phyloP scores from a whole-genome alignment of 2,329 filamentous ascomycete species.

The Aspergillus glaucus region DNA sequence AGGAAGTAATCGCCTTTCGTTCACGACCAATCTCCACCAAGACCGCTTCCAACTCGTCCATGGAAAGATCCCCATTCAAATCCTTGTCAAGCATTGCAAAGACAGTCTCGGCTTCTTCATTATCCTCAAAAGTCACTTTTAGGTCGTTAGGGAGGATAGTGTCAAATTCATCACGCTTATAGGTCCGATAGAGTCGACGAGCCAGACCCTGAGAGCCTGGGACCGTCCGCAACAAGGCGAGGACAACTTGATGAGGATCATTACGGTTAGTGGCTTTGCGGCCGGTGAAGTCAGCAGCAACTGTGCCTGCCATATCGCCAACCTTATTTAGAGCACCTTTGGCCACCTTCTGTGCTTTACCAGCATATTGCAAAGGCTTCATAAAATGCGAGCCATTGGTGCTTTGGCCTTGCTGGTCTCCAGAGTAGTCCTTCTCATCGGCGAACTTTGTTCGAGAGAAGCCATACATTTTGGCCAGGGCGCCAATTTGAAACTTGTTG shows the following conservation, averaged over 20 bases:
- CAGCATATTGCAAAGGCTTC: constrained; percentile 67
- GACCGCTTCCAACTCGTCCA: constrained; percentile 88
- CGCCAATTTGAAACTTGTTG: constrained; percentile 82
- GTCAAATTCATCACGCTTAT: constrained; percentile 67
- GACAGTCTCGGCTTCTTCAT: constrained; percentile 81
- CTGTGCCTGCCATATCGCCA: constrained; percentile 74
- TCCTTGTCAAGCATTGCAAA: constrained; percentile 95
- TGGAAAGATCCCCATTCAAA: constrained; percentile 90
- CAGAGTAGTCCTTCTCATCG: constrained; percentile 70
- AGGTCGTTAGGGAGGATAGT: constrained; percentile 74
- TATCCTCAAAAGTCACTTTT: constrained; percentile 67
- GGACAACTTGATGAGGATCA: constrained; percentile 77
- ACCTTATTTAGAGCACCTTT: constrained; percentile 71
- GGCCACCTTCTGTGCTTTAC: constrained; percentile 48
- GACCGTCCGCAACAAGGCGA: constrained; percentile 67
- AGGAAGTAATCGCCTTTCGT: constrained; percentile 90
- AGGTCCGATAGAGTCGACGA: constrained; percentile 79
- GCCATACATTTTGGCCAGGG: constrained; percentile 57
- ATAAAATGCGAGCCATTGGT: constrained; percentile 60
- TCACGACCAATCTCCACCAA: constrained; percentile 93
- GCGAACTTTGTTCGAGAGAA: constrained; percentile 60
- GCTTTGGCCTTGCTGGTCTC: constrained; percentile 42
- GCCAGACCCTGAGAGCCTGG: constrained; percentile 75
- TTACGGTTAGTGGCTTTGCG: constrained; percentile 60
- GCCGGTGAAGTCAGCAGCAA: constrained; percentile 89